Conservation (phyloP, 352 stramenopile genomes). For the Pythium vanterpoolii region DNA sequence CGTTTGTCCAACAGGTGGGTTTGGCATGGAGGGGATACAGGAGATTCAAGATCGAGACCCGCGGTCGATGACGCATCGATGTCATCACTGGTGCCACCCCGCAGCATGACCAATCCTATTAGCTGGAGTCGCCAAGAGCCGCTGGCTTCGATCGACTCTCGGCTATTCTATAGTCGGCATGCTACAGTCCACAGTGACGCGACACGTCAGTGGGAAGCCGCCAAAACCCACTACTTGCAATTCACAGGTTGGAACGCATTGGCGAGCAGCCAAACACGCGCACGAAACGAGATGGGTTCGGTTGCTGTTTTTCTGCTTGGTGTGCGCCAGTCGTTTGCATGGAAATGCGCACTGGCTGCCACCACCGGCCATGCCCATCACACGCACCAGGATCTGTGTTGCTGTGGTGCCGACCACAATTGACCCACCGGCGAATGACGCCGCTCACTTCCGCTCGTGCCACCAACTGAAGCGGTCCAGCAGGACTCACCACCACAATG, state of each 20-base stretch:
- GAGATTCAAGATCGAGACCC: conserved; percentile 24
- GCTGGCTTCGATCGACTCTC: background rate
- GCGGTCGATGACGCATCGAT: conserved; percentile 17
- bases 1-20: background rate
- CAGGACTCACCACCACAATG: background rate
- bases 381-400: conserved; percentile 2
- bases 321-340: conserved; percentile 27
- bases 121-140: background rate
- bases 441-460: background rate
- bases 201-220: background rate
- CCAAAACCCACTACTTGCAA: background rate
- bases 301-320: conserved; percentile 26
- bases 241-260: background rate
- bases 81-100: conserved; percentile 11
- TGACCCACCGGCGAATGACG: conserved; percentile 12
- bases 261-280: background rate
- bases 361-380: conserved; percentile 9
- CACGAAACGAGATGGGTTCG: conserved; percentile 15
- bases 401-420: background rate
- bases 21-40: too few species aligned
- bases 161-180: too few species aligned
- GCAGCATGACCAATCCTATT: conserved; percentile 13
- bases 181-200: background rate
- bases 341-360: conserved; percentile 10
- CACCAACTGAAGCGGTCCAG: background rate